Evolutionary conservation across 768 basidiomycete genomes (phyloP).

Genomic region (Mycena rebaudengoi): DNA sequence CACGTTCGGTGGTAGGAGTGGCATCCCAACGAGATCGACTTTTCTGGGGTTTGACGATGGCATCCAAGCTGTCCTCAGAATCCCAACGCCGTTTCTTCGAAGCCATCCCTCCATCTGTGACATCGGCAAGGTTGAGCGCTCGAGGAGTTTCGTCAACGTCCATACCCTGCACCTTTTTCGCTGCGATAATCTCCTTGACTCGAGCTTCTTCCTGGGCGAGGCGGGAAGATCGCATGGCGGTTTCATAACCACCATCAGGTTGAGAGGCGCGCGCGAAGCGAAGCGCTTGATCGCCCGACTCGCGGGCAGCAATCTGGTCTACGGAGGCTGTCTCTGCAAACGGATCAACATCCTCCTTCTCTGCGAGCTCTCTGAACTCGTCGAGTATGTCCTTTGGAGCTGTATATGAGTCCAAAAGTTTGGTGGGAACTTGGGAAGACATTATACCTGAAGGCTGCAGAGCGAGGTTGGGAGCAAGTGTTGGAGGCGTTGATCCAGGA

Average conservation of each 20-base stretch:
- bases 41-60: slow-evolving; percentile 81
- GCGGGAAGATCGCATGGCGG: slow-evolving; percentile 89
- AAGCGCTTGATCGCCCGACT: slow-evolving; percentile 88
- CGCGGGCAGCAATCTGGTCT: slow-evolving; percentile 87
- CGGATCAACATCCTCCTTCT: slow-evolving; percentile 90
- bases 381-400: slow-evolving; percentile 92
- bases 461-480: too few relatives aligned
- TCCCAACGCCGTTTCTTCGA: slow-evolving; percentile 86
- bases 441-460: slow-evolving; percentile 50
- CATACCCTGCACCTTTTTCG: slow-evolving; percentile 82
- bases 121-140: slow-evolving; percentile 75
- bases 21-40: slow-evolving; percentile 98
- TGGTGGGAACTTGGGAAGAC: slow-evolving; percentile 66
- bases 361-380: slow-evolving; percentile 92
- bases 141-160: slow-evolving; percentile 94
- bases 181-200: slow-evolving; percentile 84
- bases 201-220: slow-evolving; percentile 93
- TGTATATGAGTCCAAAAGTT: slow-evolving; percentile 89
- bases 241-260: slow-evolving; percentile 90
- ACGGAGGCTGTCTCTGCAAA: slow-evolving; percentile 54
- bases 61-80: slow-evolving; percentile 62
- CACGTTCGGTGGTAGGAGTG: slow-evolving; percentile 66
- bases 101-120: slow-evolving; percentile 49
- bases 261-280: slow-evolving; percentile 71
- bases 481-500: neutral